Base-by-base conservation (phyloP, 2,329 filamentous ascomycete species). In the Stachybotrys chlorohalonatus region DNA sequence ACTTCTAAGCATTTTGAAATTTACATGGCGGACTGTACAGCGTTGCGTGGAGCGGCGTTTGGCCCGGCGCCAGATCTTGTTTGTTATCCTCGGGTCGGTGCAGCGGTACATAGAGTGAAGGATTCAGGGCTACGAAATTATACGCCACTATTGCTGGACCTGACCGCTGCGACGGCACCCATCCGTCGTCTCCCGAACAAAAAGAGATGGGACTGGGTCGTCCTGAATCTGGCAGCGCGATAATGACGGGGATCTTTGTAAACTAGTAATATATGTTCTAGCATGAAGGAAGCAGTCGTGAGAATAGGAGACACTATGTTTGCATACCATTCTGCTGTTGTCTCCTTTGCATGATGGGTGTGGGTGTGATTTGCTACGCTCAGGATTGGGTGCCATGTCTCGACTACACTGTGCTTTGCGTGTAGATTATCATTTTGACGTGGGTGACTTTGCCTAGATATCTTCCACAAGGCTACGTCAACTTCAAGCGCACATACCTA, bases 1-100 rank as follows among this genome's bases (percentile, higher is more conserved):
- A 99, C 79, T 95, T 88, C 75, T 99, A 89, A 70, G 55, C 56
- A 45, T 52, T 42, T 42, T 42, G 36, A 42, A 9, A 42, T 42
- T 51, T 51, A 31, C 15, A 16, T 32, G 49, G 11, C 24, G 31
- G 24, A 15, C 49, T 31, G 30, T 32, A 30, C 31, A 51, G 49
- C 47, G 31, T 51, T 36, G 49, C 49, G 31, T n/a, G 47, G 31
- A 32, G 24, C 31, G 11, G 24, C 24, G 49, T 16, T 13, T 9
- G 31, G 24, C 49, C 13, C 24, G 30, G 30, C 30, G 49, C 49
- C 31, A 36, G 31, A 31, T 11, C n/a, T 51, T 51, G 24, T 51
- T 49, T 51, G 24, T 42, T 42, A 42, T 42, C 36, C 36, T 5
- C 36, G 36, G 36, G 13, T 42, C 36, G 36, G 36, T 9, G 36